These are phyloP conservation scores for Pyronema omphalodes DNA, from an alignment of 495 filamentous ascomycete genomes.

Conservation along the genomic window DNA sequence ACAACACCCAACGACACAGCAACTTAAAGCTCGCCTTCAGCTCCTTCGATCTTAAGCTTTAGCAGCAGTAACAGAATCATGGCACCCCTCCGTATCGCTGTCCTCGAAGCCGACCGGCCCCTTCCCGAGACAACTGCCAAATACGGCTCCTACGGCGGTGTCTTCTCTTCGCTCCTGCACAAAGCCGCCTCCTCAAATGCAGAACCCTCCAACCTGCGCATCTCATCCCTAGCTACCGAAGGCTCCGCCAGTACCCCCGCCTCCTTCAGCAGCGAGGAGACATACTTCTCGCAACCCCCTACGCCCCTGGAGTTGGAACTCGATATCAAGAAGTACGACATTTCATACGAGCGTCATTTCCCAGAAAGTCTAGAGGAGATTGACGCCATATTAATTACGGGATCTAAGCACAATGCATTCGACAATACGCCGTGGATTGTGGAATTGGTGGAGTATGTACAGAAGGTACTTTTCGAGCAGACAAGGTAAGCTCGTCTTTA, in stretches of 20 bases:
- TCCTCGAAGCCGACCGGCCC: constrained; percentile 69
- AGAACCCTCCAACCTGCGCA: too few species aligned
- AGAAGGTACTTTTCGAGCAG: constrained; percentile 34
- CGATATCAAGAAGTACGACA: constrained; percentile 45
- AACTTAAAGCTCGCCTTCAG: too few species aligned
- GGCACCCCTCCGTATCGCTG: constrained; percentile 52
- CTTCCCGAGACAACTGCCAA: constrained; percentile 35
- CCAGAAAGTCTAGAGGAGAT: constrained; percentile 38
- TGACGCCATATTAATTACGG: constrained; percentile 68
- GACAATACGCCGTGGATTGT: constrained; percentile 61
- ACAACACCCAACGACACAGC: too few species aligned
- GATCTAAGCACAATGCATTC: constrained; percentile 38
- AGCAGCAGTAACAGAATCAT: too few species aligned
- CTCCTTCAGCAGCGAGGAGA: constrained; percentile 10
- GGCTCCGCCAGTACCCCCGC: constrained; percentile 26
- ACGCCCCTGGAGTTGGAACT: constrained; percentile 25
- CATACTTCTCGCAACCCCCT: background rate
- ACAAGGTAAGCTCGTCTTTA: constrained; percentile 1
- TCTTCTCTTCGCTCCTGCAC: constrained; percentile 48
- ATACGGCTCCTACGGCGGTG: constrained; percentile 53
- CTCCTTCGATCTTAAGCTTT: too few species aligned
- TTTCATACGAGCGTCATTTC: constrained; percentile 44
- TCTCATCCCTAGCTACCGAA: too few species aligned
- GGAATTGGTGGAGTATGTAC: constrained; percentile 51
- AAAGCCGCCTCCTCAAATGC: constrained; percentile 27